Evolutionary conservation across 768 basidiomycete species (phyloP), one percentile per base, ranked within the genome.

Genomic region (Glaciozyma martinii): DNA sequence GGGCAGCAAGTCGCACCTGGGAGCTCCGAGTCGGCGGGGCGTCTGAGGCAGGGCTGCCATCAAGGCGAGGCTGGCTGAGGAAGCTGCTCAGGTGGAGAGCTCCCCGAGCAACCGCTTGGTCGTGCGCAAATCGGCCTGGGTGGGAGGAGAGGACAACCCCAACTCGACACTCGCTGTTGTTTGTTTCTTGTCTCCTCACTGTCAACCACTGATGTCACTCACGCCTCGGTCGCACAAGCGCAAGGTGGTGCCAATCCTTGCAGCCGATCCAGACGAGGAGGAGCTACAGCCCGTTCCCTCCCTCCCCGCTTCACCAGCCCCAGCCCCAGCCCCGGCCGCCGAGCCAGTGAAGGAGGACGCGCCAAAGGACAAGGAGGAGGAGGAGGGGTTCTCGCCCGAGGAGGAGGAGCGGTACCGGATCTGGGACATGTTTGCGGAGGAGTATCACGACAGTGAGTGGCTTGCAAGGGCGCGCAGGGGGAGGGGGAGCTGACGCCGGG

Each of bases 391-490:
- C 56, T 73, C 70, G 29, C 80, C 82, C 33, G 69, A 72, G 71
- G 84, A 81, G 74, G 86, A 86, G 70, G 80, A 87, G 44, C 88
- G 87, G 86, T 85, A 87, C 54, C 78, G 83, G 46, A 82, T 90
- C 74, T 82, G 83, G 72, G 89, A 90, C 72, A 32, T 57, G 50
- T 33, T 72, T 29, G 56, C 62, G 12, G 71, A 71, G 9, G 86
- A 90, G 65, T 83, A 88, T 71, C 84, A 84, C 74, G 89, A 89
- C 81, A 82, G 89, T 86, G 50, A 56, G 80, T 44, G n/a, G 44
- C 44, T 32, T n/a, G 32, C 43, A 8, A 25, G 9, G n/a, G 40
- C 42, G 56, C 21, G 16, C 37, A 9, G 43, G 55, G 33, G 44
- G 25, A n/a, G 46, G 52, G 23, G 10, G 42, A 49, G 56, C 60